Conservation (phyloP, 2,329 filamentous ascomycete species). For the Phaeophleospora eucalypticola region DNA sequence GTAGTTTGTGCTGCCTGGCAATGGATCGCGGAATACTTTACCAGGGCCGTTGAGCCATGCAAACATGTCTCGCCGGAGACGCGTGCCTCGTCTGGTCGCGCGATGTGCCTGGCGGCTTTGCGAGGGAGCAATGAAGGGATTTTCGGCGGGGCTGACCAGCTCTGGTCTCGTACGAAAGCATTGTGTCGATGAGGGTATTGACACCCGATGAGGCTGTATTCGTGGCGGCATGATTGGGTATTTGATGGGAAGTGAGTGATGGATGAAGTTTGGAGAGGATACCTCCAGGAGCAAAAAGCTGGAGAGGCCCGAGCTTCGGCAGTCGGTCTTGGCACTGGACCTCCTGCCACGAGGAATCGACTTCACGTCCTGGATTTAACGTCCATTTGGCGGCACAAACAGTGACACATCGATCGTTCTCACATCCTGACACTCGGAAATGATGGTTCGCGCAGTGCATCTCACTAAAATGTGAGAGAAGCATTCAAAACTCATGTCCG, state of each 20-base stretch:
- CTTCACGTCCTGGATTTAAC: not conserved
- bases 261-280: not conserved
- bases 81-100: conserved; percentile 34
- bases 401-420: not conserved
- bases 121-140: not conserved
- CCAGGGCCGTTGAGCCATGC: conserved; percentile 57
- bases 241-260: conserved; percentile 3
- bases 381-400: not conserved
- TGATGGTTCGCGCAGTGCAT: no score
- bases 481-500: not conserved
- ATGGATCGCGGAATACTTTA: conserved; percentile 44
- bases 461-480: no score
- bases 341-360: not conserved
- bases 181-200: conserved; percentile 22
- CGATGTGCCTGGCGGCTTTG: conserved; percentile 20
- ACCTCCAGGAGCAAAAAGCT: conserved; percentile 1
- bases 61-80: conserved; percentile 53
- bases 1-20: conserved; percentile 53
- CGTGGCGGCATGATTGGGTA: conserved; percentile 27
- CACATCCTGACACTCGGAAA: no score
- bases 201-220: conserved; percentile 24
- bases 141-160: not conserved
- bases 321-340: not conserved
- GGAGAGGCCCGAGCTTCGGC: not conserved
- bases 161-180: conserved; percentile 25